Percentiles rank a stretch among this genome's conserved stretches.
phyloP scores from a whole-genome alignment of 2,329 filamentous ascomycete species.

The Epichloe elymi region DNA sequence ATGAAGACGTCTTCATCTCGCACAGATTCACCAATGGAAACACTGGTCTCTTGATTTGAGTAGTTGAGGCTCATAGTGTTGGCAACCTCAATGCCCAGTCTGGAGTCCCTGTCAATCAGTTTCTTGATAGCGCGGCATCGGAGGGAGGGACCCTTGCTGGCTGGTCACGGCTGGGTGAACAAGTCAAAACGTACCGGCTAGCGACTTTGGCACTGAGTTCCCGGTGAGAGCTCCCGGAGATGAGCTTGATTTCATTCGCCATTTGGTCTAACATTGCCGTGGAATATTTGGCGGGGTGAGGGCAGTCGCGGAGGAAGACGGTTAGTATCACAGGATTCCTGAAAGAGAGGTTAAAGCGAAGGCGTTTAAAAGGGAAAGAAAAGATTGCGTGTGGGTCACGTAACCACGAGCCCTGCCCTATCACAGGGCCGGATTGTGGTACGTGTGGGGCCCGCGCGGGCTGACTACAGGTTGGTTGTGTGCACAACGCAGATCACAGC shows the following conservation, averaged over 20 bases:
- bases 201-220: conserved; percentile 33
- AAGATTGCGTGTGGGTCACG: no score
- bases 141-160: neutral
- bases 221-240: conserved; percentile 35
- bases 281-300: neutral
- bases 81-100: conserved; percentile 63
- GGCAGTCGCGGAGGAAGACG: neutral
- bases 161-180: neutral
- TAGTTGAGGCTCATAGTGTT: conserved; percentile 74
- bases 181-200: conserved; percentile 22
- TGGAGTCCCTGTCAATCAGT: conserved; percentile 23
- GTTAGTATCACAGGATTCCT: no score
- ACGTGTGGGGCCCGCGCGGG: no score
- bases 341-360: no score
- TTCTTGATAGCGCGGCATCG: conserved; percentile 5
- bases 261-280: conserved; percentile 29
- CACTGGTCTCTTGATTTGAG: conserved; percentile 76
- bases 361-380: no score
- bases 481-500: no score
- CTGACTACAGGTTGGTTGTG: no score
- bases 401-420: no score
- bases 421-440: no score
- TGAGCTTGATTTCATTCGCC: conserved; percentile 41
- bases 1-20: conserved; percentile 98
- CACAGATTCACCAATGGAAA: conserved; percentile 91